phyloP scores from a whole-genome alignment of 768 basidiomycete species.

The Gloeostereum incarnatum region DNA sequence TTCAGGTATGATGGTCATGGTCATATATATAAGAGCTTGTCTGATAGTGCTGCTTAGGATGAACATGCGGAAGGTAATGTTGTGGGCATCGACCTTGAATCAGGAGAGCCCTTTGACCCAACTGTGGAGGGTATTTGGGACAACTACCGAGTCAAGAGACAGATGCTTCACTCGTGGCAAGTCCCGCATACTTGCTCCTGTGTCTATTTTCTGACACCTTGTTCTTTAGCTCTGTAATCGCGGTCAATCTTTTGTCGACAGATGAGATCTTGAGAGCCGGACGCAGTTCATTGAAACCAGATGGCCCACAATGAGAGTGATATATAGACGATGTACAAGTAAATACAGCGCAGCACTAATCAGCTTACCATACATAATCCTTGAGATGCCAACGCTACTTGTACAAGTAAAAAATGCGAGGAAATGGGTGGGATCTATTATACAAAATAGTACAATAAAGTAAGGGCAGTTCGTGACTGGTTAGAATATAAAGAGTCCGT shows the following conservation, averaged over 20 bases:
- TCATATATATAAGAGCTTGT: constrained; percentile 5
- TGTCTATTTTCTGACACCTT: constrained; percentile 2
- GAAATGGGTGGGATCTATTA: no score
- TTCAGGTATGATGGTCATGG: constrained; percentile 56
- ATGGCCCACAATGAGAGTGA: constrained; percentile 39
- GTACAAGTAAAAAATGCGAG: no score
- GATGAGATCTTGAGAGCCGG: constrained; percentile 93
- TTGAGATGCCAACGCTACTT: no score
- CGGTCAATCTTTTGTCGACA: constrained; percentile 88
- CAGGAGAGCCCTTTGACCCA: constrained; percentile 95
- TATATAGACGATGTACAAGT: no score
- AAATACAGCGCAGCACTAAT: no score
- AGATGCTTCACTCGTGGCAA: constrained; percentile 96
- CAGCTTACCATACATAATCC: no score
- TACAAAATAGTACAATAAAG: no score
- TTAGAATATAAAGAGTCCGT: no score
- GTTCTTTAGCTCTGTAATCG: constrained; percentile 72
- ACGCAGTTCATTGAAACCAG: constrained; percentile 79
- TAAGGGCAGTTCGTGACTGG: no score
- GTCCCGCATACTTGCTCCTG: constrained; percentile 13
- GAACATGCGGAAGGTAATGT: constrained; percentile 90
- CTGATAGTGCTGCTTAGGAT: constrained; percentile 42
- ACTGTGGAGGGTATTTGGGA: constrained; percentile 97
- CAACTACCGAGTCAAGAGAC: constrained; percentile 96
- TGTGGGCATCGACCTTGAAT: constrained; percentile 86